Percentiles rank a stretch among this genome's conserved stretches.
Evolutionary conservation across 345 rosid genomes (phyloP).

Genomic region (Hevea brasiliensis): DNA sequence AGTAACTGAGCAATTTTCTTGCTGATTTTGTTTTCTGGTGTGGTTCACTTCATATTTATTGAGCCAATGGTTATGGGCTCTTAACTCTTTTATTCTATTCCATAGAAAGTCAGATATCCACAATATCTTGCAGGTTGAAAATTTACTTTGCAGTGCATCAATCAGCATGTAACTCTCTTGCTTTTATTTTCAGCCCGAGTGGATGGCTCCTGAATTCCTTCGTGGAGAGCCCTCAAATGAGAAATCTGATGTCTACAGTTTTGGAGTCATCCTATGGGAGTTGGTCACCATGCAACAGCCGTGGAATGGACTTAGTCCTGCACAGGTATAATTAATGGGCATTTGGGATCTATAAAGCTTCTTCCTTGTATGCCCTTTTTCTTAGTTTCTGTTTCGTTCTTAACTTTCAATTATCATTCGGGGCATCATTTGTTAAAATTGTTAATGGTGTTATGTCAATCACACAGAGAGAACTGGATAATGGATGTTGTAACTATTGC

Average conservation of each 20-base stretch:
- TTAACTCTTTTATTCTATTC: not conserved
- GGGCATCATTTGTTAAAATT: not conserved
- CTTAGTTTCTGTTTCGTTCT: not conserved
- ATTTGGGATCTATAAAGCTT: not conserved
- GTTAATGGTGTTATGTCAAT: not conserved
- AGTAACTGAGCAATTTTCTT: not conserved
- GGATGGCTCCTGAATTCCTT: slow-evolving; percentile 99
- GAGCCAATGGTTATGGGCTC: not conserved
- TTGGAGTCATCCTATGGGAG: slow-evolving; percentile 95
- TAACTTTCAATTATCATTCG: not conserved
- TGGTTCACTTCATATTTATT: not conserved
- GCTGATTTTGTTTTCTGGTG: not conserved
- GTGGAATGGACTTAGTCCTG: slow-evolving; percentile 90
- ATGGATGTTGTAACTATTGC: not conserved
- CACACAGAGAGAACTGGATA: not conserved
- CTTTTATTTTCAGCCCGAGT: slow-evolving; percentile 83
- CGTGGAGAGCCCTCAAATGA: slow-evolving; percentile 97
- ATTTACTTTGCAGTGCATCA: slow-evolving; percentile 33
- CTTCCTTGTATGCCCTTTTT: not conserved
- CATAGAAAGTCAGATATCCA: slow-evolving; percentile 25
- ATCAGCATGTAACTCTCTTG: slow-evolving; percentile 43
- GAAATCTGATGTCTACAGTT: slow-evolving; percentile 93
- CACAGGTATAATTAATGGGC: slow-evolving; percentile 56
- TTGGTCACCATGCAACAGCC: slow-evolving; percentile 88
- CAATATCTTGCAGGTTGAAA: slow-evolving; percentile 30